Evolutionary conservation across 1,284 basidiomycete genomes (phyloP).

Genomic region (Apiotrichum montevideense): DNA sequence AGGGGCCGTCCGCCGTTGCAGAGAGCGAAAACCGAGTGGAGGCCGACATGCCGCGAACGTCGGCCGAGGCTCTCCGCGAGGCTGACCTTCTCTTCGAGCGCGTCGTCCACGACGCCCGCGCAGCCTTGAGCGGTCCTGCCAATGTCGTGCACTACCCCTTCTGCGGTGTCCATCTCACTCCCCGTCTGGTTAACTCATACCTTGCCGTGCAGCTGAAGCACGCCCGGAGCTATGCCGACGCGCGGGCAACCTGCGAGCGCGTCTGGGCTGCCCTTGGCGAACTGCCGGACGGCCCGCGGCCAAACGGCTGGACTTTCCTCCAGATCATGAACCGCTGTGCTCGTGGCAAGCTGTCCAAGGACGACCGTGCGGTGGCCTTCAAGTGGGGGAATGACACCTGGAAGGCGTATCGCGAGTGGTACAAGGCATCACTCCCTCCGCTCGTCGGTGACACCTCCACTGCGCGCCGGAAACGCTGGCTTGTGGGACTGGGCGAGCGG

Average conservation of each 20-base stretch:
- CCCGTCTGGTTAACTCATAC: constrained; percentile 72
- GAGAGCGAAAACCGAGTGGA: neutral
- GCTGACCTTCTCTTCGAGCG: constrained; percentile 63
- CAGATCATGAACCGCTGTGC: constrained; percentile 65
- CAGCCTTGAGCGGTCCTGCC: constrained; percentile 11
- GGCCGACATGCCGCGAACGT: constrained; percentile 54
- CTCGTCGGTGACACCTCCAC: neutral
- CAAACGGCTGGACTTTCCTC: constrained; percentile 57
- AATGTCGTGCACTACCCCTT: constrained; percentile 50
- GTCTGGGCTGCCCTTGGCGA: constrained; percentile 27
- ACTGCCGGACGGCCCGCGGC: constrained; percentile 38
- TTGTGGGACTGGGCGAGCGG: constrained; percentile 34
- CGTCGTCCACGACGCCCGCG: constrained; percentile 54
- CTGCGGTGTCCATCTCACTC: constrained; percentile 55
- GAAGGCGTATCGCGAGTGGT: constrained; percentile 25
- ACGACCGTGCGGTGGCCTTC: constrained; percentile 18
- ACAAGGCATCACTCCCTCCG: neutral
- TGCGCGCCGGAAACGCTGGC: constrained; percentile 11
- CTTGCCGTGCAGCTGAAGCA: constrained; percentile 60
- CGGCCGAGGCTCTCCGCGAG: constrained; percentile 68
- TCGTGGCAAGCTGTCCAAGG: constrained; percentile 10
- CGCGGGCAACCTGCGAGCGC: constrained; percentile 34
- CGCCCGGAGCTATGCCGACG: constrained; percentile 51
- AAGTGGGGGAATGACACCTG: constrained; percentile 31
- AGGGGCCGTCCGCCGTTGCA: neutral